A percentile compares a stretch with the other conserved stretches of the same genome.
These are phyloP conservation scores for Tetracladium setigerum DNA, from an alignment of 495 filamentous ascomycete species.

Conservation along the genomic window DNA sequence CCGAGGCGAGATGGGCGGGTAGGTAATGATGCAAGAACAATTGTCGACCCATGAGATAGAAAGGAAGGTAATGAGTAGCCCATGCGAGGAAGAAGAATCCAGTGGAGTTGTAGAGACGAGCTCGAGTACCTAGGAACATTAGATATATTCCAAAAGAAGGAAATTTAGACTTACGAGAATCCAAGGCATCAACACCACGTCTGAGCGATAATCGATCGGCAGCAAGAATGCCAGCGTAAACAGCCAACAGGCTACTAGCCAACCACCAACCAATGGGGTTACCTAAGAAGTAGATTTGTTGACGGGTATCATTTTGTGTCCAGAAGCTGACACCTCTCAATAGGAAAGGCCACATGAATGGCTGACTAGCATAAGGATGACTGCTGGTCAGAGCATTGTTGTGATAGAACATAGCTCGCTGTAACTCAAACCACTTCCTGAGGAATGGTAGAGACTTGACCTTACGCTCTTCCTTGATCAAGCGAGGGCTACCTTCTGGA, in stretches of 20 bases:
- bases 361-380: constrained; percentile 89
- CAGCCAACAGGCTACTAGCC: constrained; percentile 80
- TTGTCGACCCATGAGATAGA: constrained; percentile 96
- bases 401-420: constrained; percentile 98
- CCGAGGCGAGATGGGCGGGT: constrained; percentile 83
- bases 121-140: constrained; percentile 63
- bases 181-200: constrained; percentile 86
- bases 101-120: constrained; percentile 92
- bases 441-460: constrained; percentile 81
- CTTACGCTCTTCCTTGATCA: constrained; percentile 62
- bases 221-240: constrained; percentile 85
- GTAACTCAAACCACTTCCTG: constrained; percentile 91
- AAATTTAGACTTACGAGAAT: constrained; percentile 68
- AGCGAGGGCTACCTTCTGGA: constrained; percentile 56
- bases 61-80: constrained; percentile 96
- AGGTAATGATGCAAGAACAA: constrained; percentile 98
- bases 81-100: constrained; percentile 98
- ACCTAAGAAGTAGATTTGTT: constrained; percentile 98
- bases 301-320: constrained; percentile 92
- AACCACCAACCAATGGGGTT: constrained; percentile 99
- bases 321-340: constrained; percentile 97
- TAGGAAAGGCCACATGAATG: constrained; percentile 97
- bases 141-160: neutral
- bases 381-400: constrained; percentile 96
- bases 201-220: constrained; percentile 90